Evolutionary conservation across 2,329 filamentous ascomycete genomes (phyloP).

Genomic region (Aureobasidium lini): DNA sequence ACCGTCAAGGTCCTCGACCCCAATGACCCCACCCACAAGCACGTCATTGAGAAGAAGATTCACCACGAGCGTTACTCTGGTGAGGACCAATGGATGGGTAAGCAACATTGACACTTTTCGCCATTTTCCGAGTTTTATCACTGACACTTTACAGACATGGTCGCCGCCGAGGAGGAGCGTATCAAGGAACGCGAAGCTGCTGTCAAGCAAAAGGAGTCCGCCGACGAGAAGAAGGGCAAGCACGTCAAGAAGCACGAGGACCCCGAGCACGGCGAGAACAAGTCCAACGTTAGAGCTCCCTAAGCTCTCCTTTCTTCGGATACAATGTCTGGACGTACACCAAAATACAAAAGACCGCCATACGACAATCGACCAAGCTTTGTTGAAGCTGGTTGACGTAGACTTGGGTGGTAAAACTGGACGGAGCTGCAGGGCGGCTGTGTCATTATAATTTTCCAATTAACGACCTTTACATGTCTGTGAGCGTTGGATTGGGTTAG

Average conservation of each 20-base stretch:
- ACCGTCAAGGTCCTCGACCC: slow-evolving; percentile 74
- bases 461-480: not conserved
- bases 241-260: slow-evolving; percentile 5
- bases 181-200: slow-evolving; percentile 44
- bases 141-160: slow-evolving; percentile 56
- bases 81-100: slow-evolving; percentile 88
- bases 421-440: not conserved
- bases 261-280: slow-evolving; percentile 2
- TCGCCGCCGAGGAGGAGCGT: slow-evolving; percentile 65
- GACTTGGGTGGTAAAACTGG: not conserved
- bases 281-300: not conserved
- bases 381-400: not conserved
- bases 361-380: not conserved
- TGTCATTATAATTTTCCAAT: not conserved
- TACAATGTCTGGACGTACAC: not conserved
- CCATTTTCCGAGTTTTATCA: not conserved
- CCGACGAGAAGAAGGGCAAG: slow-evolving; percentile 20
- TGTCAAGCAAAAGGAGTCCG: slow-evolving; percentile 23
- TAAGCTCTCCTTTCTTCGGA: not conserved
- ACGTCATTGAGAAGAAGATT: slow-evolving; percentile 76
- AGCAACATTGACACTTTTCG: slow-evolving; percentile 25
- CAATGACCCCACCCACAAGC: slow-evolving; percentile 73
- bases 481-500: not conserved
- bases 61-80: slow-evolving; percentile 82
- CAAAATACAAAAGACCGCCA: not conserved